Evolutionary conservation across 23 red algal genomes (phyloP), one percentile per base, ranked within the genome.

Genomic region (Gracilaria domingensis): DNA sequence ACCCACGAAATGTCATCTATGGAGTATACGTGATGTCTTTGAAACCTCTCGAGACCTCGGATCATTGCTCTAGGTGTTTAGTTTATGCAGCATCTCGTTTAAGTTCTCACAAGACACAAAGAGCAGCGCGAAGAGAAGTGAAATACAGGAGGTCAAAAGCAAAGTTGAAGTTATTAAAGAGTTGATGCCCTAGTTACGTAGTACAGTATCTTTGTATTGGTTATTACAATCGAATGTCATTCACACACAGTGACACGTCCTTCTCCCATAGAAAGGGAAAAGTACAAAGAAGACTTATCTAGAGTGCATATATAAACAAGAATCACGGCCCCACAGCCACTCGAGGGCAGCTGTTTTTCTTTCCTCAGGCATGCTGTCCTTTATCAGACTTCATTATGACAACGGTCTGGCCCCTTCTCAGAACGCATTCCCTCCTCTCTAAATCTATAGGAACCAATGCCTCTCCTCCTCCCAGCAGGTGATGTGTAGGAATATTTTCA

Each of bases 401-500:
- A 51, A 77, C 20, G 1, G 14, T 28, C 72, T 77, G 72, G 3
- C 23, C 72, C 0, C 23, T 29, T 3, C 14, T 25, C 11, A 77
- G 0, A 17, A 35, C 23, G 8, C 40, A 77, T 77, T 77, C 72
- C 9, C 50, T 51, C 32, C 42, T 50, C 50, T 25, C 45, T 0
- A 77, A 50, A 28, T 77, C 32, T 25, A 50, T 42, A n/a, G 72
- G 72, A 77, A 77, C n/a, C 38, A 77, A 30, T 12, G 45, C 20
- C 12, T 51, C 12, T 49, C 72, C 42, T 0, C 40, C 72, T 49
- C 45, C 40, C 30, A 29, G 38, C 39, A 49, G 42, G 38, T 77
- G 38, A 5, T 77, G 40, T 11, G 42, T 24, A 2, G 72, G 38
- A 77, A 30, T 28, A 9, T 20, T 50, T 29, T 37, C 72, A 77